A percentile compares a stretch with the other conserved stretches of the same genome.
Conservation (phyloP, 805 yeast species). For the Kodamaea laetipori region DNA sequence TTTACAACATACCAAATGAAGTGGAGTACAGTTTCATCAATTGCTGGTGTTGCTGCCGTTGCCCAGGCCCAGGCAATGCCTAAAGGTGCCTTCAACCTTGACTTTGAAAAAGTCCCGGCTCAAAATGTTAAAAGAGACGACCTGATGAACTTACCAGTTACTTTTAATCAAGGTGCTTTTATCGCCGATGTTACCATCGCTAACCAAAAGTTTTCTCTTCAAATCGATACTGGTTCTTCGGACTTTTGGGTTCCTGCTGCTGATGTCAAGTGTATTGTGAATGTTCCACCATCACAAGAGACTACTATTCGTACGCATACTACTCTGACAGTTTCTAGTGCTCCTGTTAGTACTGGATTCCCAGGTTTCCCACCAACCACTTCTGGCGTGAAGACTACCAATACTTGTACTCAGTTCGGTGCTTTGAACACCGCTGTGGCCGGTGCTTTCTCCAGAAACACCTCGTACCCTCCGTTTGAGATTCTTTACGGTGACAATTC, state of each 20-base stretch:
- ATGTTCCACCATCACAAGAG: background rate
- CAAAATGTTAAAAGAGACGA: background rate
- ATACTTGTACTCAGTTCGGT: background rate
- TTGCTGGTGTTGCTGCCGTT: background rate
- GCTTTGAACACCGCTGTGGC: background rate
- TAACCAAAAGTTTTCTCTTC: background rate
- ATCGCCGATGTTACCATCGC: conserved; percentile 5
- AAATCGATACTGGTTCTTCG: conserved; percentile 71
- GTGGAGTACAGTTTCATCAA: background rate
- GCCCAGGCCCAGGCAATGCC: background rate
- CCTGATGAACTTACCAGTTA: background rate
- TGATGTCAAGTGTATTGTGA: conserved; percentile 21
- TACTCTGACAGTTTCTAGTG: no score
- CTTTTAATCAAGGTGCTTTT: background rate
- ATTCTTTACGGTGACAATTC: background rate
- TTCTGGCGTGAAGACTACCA: background rate
- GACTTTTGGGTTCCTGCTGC: conserved; percentile 61
- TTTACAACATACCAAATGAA: background rate
- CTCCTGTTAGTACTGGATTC: no score
- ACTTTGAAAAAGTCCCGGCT: background rate
- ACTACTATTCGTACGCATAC: background rate
- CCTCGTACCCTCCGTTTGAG: background rate
- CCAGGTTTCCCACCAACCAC: no score
- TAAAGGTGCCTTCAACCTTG: background rate
- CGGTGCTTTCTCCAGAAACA: background rate